A percentile compares a stretch with the other conserved stretches of the same genome.
phyloP scores from a whole-genome alignment of 2,329 filamentous ascomycete species.

The Clarireedia hainanense region DNA sequence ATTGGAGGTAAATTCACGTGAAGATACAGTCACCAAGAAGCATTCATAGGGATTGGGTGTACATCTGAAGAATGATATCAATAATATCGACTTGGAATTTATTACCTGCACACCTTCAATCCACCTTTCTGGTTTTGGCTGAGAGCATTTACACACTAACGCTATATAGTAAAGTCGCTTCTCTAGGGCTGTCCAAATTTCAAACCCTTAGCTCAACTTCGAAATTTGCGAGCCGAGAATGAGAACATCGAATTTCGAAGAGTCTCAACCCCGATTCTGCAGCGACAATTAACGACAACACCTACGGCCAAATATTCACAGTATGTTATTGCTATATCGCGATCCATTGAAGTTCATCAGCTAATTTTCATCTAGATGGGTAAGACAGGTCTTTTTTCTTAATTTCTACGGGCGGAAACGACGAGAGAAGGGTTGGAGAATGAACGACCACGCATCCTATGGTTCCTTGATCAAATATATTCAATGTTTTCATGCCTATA shows the following conservation, averaged over 20 bases:
- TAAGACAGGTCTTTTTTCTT: conserved; percentile 39
- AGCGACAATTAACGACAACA: conserved; percentile 36
- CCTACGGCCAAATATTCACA: conserved; percentile 38
- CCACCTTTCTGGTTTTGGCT: neutral
- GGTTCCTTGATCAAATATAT: too few relatives aligned
- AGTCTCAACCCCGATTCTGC: conserved; percentile 13
- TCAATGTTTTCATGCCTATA: too few relatives aligned
- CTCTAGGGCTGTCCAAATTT: conserved; percentile 8
- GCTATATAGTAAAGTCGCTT: conserved; percentile 1
- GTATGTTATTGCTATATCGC: conserved; percentile 32
- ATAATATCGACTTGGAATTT: neutral
- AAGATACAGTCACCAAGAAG: neutral
- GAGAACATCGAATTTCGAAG: conserved; percentile 4
- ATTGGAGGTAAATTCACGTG: neutral
- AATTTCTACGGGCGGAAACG: neutral
- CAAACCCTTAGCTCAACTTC: conserved; percentile 9
- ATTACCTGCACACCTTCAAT: neutral
- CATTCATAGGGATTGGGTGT: too few relatives aligned
- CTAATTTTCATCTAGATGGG: conserved; percentile 46
- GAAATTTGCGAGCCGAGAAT: conserved; percentile 13
- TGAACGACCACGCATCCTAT: too few relatives aligned
- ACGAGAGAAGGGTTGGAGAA: neutral
- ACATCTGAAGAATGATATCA: neutral
- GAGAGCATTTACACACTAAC: conserved; percentile 3
- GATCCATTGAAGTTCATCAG: conserved; percentile 19